Evolutionary conservation across 495 filamentous ascomycete species (phyloP), one percentile per base, ranked within the genome.

Genomic region (Lasiosphaeriaceae sp.): DNA sequence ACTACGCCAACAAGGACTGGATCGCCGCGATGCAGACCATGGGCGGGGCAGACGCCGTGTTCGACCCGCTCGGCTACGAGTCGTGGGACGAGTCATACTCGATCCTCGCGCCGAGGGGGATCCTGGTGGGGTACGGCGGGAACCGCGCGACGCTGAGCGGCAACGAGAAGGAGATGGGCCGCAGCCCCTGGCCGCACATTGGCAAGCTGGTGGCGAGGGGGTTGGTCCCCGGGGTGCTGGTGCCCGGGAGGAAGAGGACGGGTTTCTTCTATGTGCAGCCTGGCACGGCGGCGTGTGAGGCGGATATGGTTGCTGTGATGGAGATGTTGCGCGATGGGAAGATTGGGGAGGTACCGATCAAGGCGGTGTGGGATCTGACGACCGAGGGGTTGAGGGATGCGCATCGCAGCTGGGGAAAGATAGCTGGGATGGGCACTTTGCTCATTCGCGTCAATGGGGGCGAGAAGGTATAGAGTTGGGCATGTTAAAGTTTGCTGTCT

Each of bases 1-100:
- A 64, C 17, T 78, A 78, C 67, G 67, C 57, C 23, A 63, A 74
- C 57, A 77, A 77, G 63, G 59, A 70, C 52, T 78, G 75, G 75
- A 74, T 77, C n/a, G 37, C 47, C 20, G 51, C 57, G 14, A 74
- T 78, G 73, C 65, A 69, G 34, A 63, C 52, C 0, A 54, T 72
- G 3, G 75, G 75, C 16, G 74, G 75, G 24, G 74, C 58, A 3
- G 56, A 76, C 46, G 71, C 64, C 24, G 71, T 76, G 44, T 77
- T 77, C 50, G 75, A 78, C 39, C 58, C 75, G 11, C 69, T 78
- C 1, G 74, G 75, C 23, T 76, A 68, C 60, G 74, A 77, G 31
- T 71, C 66, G 59, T 78, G 70, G 64, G 75, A 76, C 55, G 75
- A 77, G 57, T 74, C 71, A 21, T 77, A 59, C 60, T 62, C 60